A percentile compares a stretch with the other conserved stretches of the same genome.
phyloP scores from a whole-genome alignment of 768 basidiomycete genomes.

The Symmetrospora coprosmae region DNA sequence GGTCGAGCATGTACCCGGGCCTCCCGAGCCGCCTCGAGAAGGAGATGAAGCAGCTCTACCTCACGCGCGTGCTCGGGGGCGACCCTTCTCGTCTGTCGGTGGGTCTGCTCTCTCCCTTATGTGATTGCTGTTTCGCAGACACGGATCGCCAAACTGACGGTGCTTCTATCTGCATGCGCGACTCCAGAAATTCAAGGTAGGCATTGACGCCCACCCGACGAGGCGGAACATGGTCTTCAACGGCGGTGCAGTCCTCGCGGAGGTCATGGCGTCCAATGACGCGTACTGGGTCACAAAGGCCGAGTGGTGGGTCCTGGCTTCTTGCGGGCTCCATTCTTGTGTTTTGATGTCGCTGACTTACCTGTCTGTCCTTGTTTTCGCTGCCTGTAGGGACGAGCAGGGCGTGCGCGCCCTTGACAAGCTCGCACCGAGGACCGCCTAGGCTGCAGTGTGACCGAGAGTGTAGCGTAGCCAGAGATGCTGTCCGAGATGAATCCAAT shows the following conservation, averaged over 20 bases:
- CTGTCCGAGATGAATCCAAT: no score
- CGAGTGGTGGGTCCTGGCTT: no score
- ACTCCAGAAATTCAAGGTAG: conserved; percentile 97
- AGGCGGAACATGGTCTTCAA: conserved; percentile 87
- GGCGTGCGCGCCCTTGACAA: conserved; percentile 21
- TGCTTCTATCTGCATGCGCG: background rate
- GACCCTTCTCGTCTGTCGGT: conserved; percentile 76
- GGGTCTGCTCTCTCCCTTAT: conserved; percentile 37
- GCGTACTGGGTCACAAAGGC: conserved; percentile 46
- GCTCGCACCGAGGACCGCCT: conserved; percentile 3
- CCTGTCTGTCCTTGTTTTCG: no score
- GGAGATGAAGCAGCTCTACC: conserved; percentile 98
- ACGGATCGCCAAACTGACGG: background rate
- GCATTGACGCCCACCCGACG: conserved; percentile 92
- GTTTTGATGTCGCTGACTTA: no score
- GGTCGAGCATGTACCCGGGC: conserved; percentile 97
- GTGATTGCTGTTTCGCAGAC: no score
- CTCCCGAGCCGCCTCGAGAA: conserved; percentile 92
- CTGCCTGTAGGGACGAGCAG: no score
- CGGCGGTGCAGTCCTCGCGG: conserved; percentile 92
- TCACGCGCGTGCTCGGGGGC: conserved; percentile 70
- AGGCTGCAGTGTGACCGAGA: no score
- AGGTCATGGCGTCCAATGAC: conserved; percentile 89
- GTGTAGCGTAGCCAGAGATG: no score
- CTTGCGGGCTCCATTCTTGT: no score